Evolutionary conservation across 306 rosid species (phyloP), one percentile per base, ranked within the genome.

Genomic region (Fagus crenata): DNA sequence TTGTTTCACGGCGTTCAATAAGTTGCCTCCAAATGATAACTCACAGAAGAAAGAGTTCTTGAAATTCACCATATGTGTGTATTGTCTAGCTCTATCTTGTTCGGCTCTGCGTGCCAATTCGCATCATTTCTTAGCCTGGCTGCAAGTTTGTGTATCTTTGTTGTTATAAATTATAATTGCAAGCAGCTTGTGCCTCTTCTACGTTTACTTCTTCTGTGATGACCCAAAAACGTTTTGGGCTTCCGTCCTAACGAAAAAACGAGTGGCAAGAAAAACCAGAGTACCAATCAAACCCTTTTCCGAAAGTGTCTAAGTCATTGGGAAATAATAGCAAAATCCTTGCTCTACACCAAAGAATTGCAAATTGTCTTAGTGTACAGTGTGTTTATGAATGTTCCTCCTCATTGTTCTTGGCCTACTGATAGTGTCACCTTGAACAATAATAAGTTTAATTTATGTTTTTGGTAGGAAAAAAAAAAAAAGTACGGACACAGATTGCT

Each of bases 81-180:
- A 4, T 14, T 83, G 63, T 42, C 78, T 0, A 75, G 64, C 17
- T 58, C n/a, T 6, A 72, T 79, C 49, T 1, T 83, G 28, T 56
- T 75, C 13, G 72, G 81, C 18, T 75, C 75, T 51, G 78, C 79
- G 0, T 31, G 32, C 9, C 67, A 71, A 49, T 53, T 79, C 49
- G 73, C 73, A 46, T 75, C 35, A 7, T 75, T 75, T 5, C 15
- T 65, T 54, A 1, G 2, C 61, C n/a, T 55, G 14, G 0, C 31
- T 6, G 46, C 40, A 3, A 43, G 68, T 17, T 43, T 80, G 42
- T 2, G 59, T 1, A 33, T 67, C 35, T 83, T 41, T 28, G 59
- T 8, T 15, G 1, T 65, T 1, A 78, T 77, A 35, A 33, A n/a
- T n/a, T n/a, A n/a, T n/a, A n/a, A n/a, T 46, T 43, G 75, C 72